phyloP scores from a whole-genome alignment of 169 alveolate genomes.

The Eimeria brunetti region DNA sequence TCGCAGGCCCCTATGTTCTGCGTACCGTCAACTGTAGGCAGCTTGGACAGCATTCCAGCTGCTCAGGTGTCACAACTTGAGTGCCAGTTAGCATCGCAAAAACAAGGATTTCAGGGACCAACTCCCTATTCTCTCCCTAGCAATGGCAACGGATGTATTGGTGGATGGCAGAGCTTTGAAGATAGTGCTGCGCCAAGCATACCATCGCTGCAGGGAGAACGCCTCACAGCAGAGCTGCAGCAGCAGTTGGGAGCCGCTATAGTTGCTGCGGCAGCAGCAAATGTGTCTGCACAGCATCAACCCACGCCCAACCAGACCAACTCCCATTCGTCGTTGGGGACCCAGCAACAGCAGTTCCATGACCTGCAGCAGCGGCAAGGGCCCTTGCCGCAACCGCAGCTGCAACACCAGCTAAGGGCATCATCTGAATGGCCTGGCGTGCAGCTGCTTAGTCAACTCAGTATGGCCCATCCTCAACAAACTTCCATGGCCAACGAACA shows the following conservation, averaged over 20 bases:
- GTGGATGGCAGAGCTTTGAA: background rate
- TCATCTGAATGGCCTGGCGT: constrained; percentile 15
- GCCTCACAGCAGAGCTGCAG: constrained; percentile 58
- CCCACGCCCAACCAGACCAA: background rate
- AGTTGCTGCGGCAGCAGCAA: constrained; percentile 62
- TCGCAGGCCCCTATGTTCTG: constrained; percentile 58
- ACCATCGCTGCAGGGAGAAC: constrained; percentile 35
- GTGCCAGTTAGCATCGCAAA: constrained; percentile 8
- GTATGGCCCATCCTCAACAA: constrained; percentile 19
- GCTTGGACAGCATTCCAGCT: constrained; percentile 1
- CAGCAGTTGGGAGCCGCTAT: constrained; percentile 42
- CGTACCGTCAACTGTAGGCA: constrained; percentile 54
- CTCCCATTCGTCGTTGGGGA: constrained; percentile 2
- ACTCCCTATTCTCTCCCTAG: constrained; percentile 11
- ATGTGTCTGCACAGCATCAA: constrained; percentile 8
- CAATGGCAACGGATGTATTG: background rate
- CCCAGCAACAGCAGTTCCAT: constrained; percentile 26
- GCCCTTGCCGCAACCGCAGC: constrained; percentile 5
- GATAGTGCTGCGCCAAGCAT: background rate
- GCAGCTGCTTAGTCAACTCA: constrained; percentile 34
- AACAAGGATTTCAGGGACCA: constrained; percentile 18
- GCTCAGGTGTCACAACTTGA: constrained; percentile 17
- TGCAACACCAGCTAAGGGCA: constrained; percentile 12
- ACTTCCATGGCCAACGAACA: background rate
- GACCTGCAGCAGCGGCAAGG: constrained; percentile 5